Evolutionary conservation across 1,139 yeast genomes (phyloP).

Genomic region (Taiozyma onychis): DNA sequence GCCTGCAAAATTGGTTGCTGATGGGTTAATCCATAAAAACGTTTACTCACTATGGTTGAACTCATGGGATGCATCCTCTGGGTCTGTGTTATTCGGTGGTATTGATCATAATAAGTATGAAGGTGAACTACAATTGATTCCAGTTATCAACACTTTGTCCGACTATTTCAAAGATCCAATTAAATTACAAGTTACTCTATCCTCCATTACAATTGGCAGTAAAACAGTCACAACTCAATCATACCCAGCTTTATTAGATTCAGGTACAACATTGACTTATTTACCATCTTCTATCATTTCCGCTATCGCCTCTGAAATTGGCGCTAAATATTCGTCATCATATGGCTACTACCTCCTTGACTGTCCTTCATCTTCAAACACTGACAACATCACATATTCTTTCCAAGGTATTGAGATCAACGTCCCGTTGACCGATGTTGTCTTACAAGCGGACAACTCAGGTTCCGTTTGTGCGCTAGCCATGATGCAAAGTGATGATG

Average conservation of each 20-base stretch:
- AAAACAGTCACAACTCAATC: conserved; percentile 23
- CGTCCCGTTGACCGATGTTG: conserved; percentile 25
- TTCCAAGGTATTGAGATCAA: conserved; percentile 48
- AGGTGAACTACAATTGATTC: conserved; percentile 41
- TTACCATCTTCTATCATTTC: conserved; percentile 40
- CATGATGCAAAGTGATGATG: conserved; percentile 25
- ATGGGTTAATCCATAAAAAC: conserved; percentile 45
- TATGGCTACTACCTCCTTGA: conserved; percentile 16
- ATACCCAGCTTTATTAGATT: conserved; percentile 50
- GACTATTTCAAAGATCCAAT: conserved; percentile 24
- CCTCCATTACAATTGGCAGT: conserved; percentile 29
- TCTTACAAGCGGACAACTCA: conserved; percentile 5
- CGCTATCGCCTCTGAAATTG: conserved; percentile 33
- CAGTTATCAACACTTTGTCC: conserved; percentile 34
- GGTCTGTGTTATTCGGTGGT: conserved; percentile 52
- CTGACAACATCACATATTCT: conserved; percentile 40
- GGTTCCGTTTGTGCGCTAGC: conserved; percentile 30
- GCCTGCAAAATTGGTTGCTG: conserved; percentile 47
- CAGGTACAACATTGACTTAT: conserved; percentile 61
- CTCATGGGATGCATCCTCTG: conserved; percentile 32
- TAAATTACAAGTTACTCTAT: conserved; percentile 42
- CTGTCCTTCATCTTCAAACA: conserved; percentile 30
- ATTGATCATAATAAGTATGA: conserved; percentile 47
- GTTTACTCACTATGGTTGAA: conserved; percentile 52
- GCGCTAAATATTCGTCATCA: conserved; percentile 30